Evolutionary conservation across 345 rosid genomes (phyloP), one percentile per base, ranked within the genome.

Genomic region (Populus nigra): DNA sequence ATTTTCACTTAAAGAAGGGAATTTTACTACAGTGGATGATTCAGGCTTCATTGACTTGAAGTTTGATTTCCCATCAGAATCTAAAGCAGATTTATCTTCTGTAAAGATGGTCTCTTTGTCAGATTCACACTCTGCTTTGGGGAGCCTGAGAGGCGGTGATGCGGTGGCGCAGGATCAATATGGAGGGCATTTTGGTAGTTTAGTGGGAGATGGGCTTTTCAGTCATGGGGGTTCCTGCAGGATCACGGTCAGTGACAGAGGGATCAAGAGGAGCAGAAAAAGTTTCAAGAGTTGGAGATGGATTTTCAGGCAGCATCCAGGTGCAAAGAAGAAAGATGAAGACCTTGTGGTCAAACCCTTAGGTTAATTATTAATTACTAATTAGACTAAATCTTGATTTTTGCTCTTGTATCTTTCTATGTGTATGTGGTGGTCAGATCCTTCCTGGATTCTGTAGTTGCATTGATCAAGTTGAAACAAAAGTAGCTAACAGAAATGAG

Each of bases 241-340:
- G 84, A 81, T 90, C 35, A 83, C 89, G 38, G 85, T 85, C 75
- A 87, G 80, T 74, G 99, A 91, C 65, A 77, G 90, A 62, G 92
- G 91, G 73, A 88, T 88, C 59, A 89, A 88, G 78, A 91, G 89
- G 87, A 91, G 88, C 89, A 80, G 92, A 70, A 92, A 76, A 68
- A 96, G 96, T 82, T 93, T 96, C 87, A 93, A 86, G 82, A 96
- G 99, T 8, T 93, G 98, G 98, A 86, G 88, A 59, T 93, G 99
- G 99, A 89, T 93, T 25, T 93, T 96, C 88, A 84, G 90, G 84
- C 90, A 89, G 69, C 90, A 82, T 76, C 88, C 84, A 57, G 81
- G 55, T 77, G 59, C 81, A 29, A 82, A 77, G 86, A 87, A 84
- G 81, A 87, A 84, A 75, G 87, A 76, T 22, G 83, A 78, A 75